phyloP scores from a whole-genome alignment of 176 grass and related monocot species.

The Aegilops bicornis region DNA sequence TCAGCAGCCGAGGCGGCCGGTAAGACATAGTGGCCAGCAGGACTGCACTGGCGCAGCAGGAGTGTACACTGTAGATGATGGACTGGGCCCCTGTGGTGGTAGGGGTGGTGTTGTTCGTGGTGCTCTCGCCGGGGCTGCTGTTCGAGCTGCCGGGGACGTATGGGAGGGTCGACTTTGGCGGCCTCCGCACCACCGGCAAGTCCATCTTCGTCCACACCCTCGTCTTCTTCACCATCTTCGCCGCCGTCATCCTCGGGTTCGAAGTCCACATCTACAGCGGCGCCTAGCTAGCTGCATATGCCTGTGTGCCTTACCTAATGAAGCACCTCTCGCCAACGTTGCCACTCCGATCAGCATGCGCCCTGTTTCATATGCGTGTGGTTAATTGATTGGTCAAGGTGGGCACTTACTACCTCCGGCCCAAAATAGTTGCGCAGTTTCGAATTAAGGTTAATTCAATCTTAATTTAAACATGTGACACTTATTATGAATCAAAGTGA shows the following conservation, averaged over 20 bases:
- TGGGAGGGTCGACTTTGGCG: slow-evolving; percentile 57
- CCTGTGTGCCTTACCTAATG: background rate
- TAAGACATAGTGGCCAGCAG: background rate
- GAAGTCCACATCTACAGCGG: slow-evolving; percentile 72
- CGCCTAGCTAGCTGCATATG: slow-evolving; percentile 3
- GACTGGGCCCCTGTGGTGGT: slow-evolving; percentile 79
- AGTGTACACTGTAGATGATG: slow-evolving; percentile 29
- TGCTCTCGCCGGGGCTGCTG: slow-evolving; percentile 67
- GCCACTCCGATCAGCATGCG: background rate
- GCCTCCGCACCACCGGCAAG: slow-evolving; percentile 65
- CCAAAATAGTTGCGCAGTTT: no score
- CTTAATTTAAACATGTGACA: no score
- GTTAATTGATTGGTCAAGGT: background rate
- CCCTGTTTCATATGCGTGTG: background rate
- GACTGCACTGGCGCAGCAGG: no score
- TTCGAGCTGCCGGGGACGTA: slow-evolving; percentile 64
- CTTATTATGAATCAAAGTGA: no score
- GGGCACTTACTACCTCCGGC: background rate
- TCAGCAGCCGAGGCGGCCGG: no score
- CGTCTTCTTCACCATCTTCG: slow-evolving; percentile 67
- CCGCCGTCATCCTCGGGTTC: slow-evolving; percentile 54
- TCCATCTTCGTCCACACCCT: slow-evolving; percentile 59
- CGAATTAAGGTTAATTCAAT: no score
- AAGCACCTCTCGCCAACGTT: background rate
- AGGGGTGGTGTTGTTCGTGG: slow-evolving; percentile 66